Evolutionary conservation across 1,284 basidiomycete genomes (phyloP).

Genomic region (Papiliotrema fonsecae): DNA sequence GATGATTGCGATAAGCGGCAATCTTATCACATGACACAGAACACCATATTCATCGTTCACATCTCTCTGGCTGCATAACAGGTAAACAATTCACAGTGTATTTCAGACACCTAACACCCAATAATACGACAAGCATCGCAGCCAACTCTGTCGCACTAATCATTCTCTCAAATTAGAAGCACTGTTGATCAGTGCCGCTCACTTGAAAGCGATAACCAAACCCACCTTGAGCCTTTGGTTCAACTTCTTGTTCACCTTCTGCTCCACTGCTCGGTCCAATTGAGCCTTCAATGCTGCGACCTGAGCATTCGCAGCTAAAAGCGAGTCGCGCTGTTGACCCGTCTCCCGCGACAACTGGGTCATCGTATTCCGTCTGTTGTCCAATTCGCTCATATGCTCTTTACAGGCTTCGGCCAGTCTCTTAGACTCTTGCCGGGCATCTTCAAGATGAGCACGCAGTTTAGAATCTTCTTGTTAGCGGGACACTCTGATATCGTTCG

Average conservation of each 20-base stretch:
- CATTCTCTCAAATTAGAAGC: no score
- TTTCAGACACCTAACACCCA: no score
- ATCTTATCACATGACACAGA: no score
- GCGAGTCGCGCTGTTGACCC: conserved; percentile 16
- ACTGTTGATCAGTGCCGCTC: conserved; percentile 8
- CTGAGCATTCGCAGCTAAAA: conserved; percentile 34
- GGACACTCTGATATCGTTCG: background rate
- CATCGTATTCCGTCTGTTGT: conserved; percentile 24
- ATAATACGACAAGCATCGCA: no score
- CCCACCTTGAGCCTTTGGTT: conserved; percentile 40
- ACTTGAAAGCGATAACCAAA: background rate
- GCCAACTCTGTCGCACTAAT: no score
- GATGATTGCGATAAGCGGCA: no score
- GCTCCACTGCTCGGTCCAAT: conserved; percentile 39
- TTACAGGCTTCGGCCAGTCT: conserved; percentile 24
- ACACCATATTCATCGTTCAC: no score
- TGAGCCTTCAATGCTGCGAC: conserved; percentile 32
- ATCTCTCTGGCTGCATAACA: no score
- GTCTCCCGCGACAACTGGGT: conserved; percentile 13
- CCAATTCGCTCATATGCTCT: conserved; percentile 34
- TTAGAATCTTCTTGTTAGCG: conserved; percentile 23
- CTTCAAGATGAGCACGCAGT: conserved; percentile 40
- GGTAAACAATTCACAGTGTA: no score
- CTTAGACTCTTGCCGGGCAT: conserved; percentile 26
- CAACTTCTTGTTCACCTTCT: conserved; percentile 36